Base-by-base conservation (phyloP, 75 land plant species). In the Ceratopteris richardii region DNA sequence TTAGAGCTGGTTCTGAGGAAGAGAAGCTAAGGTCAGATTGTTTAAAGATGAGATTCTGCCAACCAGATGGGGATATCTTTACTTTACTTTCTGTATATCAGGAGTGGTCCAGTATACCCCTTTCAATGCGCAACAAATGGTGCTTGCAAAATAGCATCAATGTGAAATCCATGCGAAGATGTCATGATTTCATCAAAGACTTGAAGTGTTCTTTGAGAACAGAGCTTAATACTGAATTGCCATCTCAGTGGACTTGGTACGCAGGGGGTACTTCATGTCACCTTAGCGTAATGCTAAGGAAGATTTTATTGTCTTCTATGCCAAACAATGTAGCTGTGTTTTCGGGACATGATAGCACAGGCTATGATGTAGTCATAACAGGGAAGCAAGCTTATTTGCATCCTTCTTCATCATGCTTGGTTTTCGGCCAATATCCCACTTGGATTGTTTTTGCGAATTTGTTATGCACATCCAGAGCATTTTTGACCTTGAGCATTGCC, bases 131-230 rank as follows among this genome's bases (percentile, higher is more conserved):
- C 63, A 84, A 79, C 50, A 61, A 17, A 22, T 88, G 93, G 93
- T 88, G 93, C 51, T 81, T 78, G 82, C 60, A 81, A n/a, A 88
- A 88, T 60, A 87, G 87, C 61, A 75, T 87, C 23, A 87, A 87
- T 70, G 86, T 79, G 1, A 83, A 83, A 51, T 69, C 91, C 25
- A 77, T 87, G 91, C 60, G 74, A 24, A 83, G 87, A 61, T 87
- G 91, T 43, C 58, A 60, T 26, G 91, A 87, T 33, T 62, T 83
- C 17, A 60, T 83, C 1, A 4, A 0, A 14, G 91, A 87, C 39
- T 44, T 83, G 67, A 82, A 83, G 54, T 14, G 27, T 19, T 83
- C 83, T 43, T 69, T 87, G 9, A 41, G 41, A 54, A 60, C 66
- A 61, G 91, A 87, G 36, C 66, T 80, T 3, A 31, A 44, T 26